Base-by-base conservation (phyloP, 257 asterid genomes). In the Fraxinus pennsylvanica region DNA sequence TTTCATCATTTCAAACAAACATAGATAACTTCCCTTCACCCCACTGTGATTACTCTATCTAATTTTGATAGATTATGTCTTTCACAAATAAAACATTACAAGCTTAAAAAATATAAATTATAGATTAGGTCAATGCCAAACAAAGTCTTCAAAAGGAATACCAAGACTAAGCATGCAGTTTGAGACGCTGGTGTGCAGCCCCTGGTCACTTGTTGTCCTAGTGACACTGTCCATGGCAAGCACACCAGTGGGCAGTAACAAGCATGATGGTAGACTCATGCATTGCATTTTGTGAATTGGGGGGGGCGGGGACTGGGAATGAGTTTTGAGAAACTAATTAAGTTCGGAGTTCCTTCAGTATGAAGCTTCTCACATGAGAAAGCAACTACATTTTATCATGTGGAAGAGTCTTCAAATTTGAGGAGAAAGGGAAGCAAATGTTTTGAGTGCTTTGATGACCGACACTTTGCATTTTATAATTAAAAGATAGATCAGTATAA, bases 1-100 rank as follows among this genome's bases (percentile, higher is more conserved):
- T 70, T 59, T 45, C 63, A 68, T 50, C 13, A 78, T 61, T 67
- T 12, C 57, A 14, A 47, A 13, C 52, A 36, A 71, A 76, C 25
- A 21, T 15, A 43, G 1, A 71, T 47, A 45, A 54, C 5, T 36
- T 72, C 47, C 22, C 68, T 14, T 33, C 30, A 9, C 10, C n/a
- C 4, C n/a, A 14, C 57, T 10, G 4, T 9, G 15, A 15, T 41
- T 41, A 9, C 45, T 39, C 45, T 39, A 38, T 41, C 50, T 41
- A 41, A 41, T 41, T 41, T 41, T 41, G 50, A 41, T 41, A 10
- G 50, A 41, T 41, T 9, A 41, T 41, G 50, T 41, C 50, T 9
- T 41, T 10, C 4, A 10, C 50, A 9, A 39, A 13, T 39, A 41
- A 43, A 43, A 43, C 52, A 13, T 43, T 43, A 43, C 2, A 43